These are phyloP conservation scores for Zea mays DNA, from an alignment of 176 grass and related monocot genomes.

Conservation along the genomic window DNA sequence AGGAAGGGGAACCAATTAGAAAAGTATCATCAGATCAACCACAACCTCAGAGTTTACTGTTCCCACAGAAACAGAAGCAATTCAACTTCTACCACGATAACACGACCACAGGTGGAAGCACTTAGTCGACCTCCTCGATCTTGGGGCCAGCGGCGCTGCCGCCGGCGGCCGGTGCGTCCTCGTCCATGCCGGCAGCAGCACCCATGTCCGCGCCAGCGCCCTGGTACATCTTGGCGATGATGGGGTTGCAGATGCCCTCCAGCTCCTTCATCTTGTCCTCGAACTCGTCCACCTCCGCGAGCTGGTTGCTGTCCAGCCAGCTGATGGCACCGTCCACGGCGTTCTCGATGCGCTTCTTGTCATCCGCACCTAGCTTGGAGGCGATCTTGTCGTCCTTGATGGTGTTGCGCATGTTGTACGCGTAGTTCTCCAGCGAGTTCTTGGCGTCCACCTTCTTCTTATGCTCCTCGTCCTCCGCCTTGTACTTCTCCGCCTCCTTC, in stretches of 20 bases:
- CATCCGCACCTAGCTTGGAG: slow-evolving; percentile 45
- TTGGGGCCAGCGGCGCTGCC: slow-evolving; percentile 44
- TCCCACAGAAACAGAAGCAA: no score
- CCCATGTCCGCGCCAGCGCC: slow-evolving; percentile 39
- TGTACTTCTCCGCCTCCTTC: slow-evolving; percentile 67
- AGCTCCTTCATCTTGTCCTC: slow-evolving; percentile 68
- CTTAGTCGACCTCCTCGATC: slow-evolving; percentile 62
- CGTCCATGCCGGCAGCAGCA: slow-evolving; percentile 41
- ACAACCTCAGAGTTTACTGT: no score
- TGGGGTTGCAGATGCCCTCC: slow-evolving; percentile 61
- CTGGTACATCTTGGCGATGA: slow-evolving; percentile 70
- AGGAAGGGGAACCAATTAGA: no score
- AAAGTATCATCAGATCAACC: no score
- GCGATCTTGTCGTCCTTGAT: slow-evolving; percentile 69
- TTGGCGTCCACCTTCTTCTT: slow-evolving; percentile 90
- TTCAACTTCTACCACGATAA: no score
- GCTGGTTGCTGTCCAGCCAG: slow-evolving; percentile 55
- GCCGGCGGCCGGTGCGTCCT: slow-evolving; percentile 37
- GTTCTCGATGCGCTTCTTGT: slow-evolving; percentile 57
- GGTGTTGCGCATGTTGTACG: slow-evolving; percentile 87
- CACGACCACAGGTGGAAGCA: no score
- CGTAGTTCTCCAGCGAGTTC: slow-evolving; percentile 79
- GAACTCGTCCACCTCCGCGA: slow-evolving; percentile 52
- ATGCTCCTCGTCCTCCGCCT: slow-evolving; percentile 62
- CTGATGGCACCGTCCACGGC: slow-evolving; percentile 50